A percentile compares a stretch with the other conserved stretches of the same genome.
Evolutionary conservation across 73 alveolate genomes (phyloP).

Genomic region (Halteria grandinella): DNA sequence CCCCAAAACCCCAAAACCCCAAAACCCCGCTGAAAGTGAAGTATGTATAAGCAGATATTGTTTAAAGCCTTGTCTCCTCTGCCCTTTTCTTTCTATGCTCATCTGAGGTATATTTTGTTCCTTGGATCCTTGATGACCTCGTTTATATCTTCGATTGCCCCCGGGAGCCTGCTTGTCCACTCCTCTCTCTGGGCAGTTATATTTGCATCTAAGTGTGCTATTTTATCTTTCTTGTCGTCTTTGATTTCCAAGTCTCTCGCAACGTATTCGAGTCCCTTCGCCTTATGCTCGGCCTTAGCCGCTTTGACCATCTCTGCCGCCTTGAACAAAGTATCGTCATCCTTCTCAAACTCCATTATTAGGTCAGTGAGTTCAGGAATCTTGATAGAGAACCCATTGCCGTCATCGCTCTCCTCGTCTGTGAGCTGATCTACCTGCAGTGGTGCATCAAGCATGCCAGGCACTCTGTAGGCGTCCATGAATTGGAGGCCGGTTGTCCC

Average conservation of each 20-base stretch:
- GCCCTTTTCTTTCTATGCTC: too few relatives aligned
- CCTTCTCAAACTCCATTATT: constrained; percentile 55
- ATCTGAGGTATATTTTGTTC: constrained; percentile 55
- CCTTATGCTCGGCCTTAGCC: constrained; percentile 5
- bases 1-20: too few relatives aligned
- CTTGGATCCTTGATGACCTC: constrained; percentile 27
- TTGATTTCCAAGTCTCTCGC: constrained; percentile 33
- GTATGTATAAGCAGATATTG: too few relatives aligned
- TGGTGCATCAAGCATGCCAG: constrained; percentile 12
- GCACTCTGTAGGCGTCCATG: constrained; percentile 1
- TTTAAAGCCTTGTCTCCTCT: too few relatives aligned
- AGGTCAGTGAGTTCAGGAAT: constrained; percentile 44
- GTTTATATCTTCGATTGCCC: constrained; percentile 55
- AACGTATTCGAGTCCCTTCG: constrained; percentile 27
- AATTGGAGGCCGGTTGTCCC: not conserved
- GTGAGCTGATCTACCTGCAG: constrained; percentile 43
- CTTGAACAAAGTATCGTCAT: constrained; percentile 41
- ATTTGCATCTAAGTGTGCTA: constrained; percentile 1
- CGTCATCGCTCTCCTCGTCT: constrained; percentile 62
- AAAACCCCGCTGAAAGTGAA: too few relatives aligned
- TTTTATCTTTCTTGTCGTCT: constrained; percentile 8
- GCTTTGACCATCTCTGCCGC: constrained; percentile 4
- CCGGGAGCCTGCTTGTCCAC: constrained; percentile 36
- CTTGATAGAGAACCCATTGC: constrained; percentile 25
- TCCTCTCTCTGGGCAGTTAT: constrained; percentile 30